phyloP scores from a whole-genome alignment of 1,284 basidiomycete genomes.

The Boletus albobrunnescens region DNA sequence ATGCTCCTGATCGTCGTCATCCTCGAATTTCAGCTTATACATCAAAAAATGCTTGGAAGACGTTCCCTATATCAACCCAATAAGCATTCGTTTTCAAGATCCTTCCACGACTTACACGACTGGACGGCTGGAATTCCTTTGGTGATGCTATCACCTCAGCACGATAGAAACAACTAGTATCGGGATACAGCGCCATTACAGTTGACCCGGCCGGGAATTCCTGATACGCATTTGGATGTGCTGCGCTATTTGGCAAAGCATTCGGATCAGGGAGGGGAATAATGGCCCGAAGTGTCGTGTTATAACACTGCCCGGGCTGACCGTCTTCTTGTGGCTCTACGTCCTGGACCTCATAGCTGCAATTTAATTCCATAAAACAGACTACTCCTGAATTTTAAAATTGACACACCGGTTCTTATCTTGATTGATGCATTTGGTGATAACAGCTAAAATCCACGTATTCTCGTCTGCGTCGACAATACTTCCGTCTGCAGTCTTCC shows the following conservation, averaged over 20 bases:
- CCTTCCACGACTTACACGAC: slow-evolving; percentile 42
- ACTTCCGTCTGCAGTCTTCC: slow-evolving; percentile 45
- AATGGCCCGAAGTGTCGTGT: slow-evolving; percentile 62
- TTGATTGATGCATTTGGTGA: slow-evolving; percentile 63
- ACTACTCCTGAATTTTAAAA: not conserved
- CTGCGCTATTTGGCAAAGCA: slow-evolving; percentile 51
- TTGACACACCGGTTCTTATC: slow-evolving; percentile 57
- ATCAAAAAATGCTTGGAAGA: slow-evolving; percentile 45
- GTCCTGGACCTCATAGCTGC: slow-evolving; percentile 78
- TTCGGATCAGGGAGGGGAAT: slow-evolving; percentile 74
- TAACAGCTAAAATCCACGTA: slow-evolving; percentile 76
- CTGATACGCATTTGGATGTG: slow-evolving; percentile 65
- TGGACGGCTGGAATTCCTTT: slow-evolving; percentile 46
- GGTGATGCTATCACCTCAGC: slow-evolving; percentile 72
- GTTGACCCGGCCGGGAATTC: slow-evolving; percentile 67
- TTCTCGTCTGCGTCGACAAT: slow-evolving; percentile 58
- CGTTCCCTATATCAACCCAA: slow-evolving; percentile 23
- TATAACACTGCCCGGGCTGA: slow-evolving; percentile 66
- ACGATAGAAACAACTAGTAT: slow-evolving; percentile 82
- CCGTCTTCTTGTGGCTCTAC: slow-evolving; percentile 75
- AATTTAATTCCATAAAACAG: slow-evolving; percentile 8
- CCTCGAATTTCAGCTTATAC: slow-evolving; percentile 78
- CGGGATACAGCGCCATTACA: slow-evolving; percentile 79
- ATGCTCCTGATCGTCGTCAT: slow-evolving; percentile 78
- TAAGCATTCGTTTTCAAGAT: slow-evolving; percentile 3